Evolutionary conservation across 148 eudicot species (phyloP).

Genomic region (Camellia lanceoleosa): DNA sequence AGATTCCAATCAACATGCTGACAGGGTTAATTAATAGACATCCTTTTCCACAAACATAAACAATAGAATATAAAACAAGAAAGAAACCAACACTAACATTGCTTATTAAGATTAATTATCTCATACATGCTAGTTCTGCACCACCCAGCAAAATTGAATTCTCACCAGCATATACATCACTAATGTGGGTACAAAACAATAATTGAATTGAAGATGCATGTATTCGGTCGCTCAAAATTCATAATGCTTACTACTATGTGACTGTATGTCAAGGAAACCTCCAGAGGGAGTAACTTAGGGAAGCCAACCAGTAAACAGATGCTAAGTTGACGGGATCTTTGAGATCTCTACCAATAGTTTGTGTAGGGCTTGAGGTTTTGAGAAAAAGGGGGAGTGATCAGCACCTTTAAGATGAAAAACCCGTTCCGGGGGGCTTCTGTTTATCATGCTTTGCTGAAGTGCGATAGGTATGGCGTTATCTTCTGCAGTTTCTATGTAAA

Average conservation of each 20-base stretch:
- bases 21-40: too few species aligned
- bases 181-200: neutral
- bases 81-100: too few species aligned
- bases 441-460: conserved; percentile 62
- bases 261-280: neutral
- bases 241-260: neutral
- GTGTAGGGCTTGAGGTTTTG: conserved; percentile 91
- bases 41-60: too few species aligned
- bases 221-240: too few species aligned
- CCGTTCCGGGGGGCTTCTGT: conserved; percentile 60
- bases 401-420: conserved; percentile 78
- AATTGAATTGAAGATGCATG: neutral
- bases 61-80: too few species aligned
- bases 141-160: neutral
- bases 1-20: too few species aligned
- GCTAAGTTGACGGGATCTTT: conserved; percentile 31
- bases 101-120: too few species aligned
- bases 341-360: conserved; percentile 70
- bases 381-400: conserved; percentile 95
- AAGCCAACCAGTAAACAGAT: neutral
- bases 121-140: too few species aligned
- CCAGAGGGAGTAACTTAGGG: neutral
- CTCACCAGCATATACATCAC: too few species aligned
- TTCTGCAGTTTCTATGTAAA: conserved; percentile 70
- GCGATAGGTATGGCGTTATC: conserved; percentile 64